Evolutionary conservation across 345 rosid genomes (phyloP), one percentile per base, ranked within the genome.

Genomic region (Turnera subulata): DNA sequence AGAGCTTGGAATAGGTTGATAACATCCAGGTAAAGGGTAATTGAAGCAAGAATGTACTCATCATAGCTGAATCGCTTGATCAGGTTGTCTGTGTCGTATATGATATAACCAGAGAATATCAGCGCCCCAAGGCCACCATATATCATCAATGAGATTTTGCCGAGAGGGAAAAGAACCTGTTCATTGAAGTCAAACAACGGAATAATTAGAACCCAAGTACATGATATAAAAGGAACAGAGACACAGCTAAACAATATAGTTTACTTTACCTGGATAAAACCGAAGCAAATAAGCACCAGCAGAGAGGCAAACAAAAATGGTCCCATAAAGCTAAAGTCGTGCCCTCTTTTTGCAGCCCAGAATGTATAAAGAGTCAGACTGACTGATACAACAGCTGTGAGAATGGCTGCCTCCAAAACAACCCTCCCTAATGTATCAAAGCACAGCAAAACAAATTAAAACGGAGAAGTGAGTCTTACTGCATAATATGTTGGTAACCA

Each of bases 271-370:
- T 29, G 35, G 23, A 64, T 54, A 26, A 64, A 33, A 19, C 53
- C 48, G 13, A 56, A 64, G 16, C 25, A 39, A 18, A 55, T 22
- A 21, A 64, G 55, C n/a, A 48, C 61, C 3, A 64, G 1, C 4
- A 29, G 35, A 29, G 35, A 4, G 4, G 35, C 35, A 15, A 46
- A 54, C 24, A 64, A 19, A 44, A 64, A 64, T 8, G 68, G 68
- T 15, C 68, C 68, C 5, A 64, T 61, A 47, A 55, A 64, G 29
- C 44, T 64, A 39, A 64, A 64, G 48, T 64, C 61, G 0, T 47
- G 19, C 19, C 68, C 68, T 64, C 55, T 55, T 43, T 53, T 64
- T 15, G 47, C 61, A 2, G 68, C 68, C 61, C 68, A 64, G 56
- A 64, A 64, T 23, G 68, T 64, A 37, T 55, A 64, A 2, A 64